Base-by-base conservation (phyloP, 2,329 filamentous ascomycete species). In the Fusarium pseudonygamai region DNA sequence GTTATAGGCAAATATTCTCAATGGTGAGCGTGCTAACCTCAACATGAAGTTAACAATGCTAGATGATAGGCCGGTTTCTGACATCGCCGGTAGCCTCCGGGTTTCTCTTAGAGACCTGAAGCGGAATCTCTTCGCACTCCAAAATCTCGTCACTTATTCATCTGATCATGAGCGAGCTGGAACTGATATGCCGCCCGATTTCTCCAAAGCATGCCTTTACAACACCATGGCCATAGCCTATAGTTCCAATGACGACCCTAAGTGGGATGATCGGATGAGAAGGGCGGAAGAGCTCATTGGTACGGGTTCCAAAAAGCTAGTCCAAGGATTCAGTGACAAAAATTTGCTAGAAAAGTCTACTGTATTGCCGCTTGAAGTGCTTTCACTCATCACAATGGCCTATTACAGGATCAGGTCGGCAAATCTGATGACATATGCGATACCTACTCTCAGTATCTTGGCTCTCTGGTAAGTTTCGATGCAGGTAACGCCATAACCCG, bases 381-480 rank as follows among this genome's bases (percentile, higher is more conserved):
- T 85, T 32, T 83, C 83, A 2, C 74, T 87, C 24, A 74, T 86
- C 16, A 79, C 79, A 15, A 69, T 83, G 42, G 79, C 20, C 77
- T 87, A 37, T 66, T 86, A 3, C 77, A 80, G 47, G 84, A 87
- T 45, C 75, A 79, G 82, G 82, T 82, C 3, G 80, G 79, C 9
- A 80, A 79, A 49, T 79, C 80, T 37, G 79, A 83, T 7, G 81
- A 83, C 34, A 82, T 86, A 22, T 80, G 77, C 42, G 80, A 82
- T 28, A 84, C 82, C 0, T 87, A 86, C 56, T 84, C 82, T 0
- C 79, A 83, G 43, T 85, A 83, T 47, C 78, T 86, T 8, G 80
- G 82, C 43, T 80, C 78, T 5, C 74, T 87, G 42, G 85, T 86
- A 78, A 59, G 81, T 47, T 30, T 22, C 8, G 3, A 37, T 13